Percentiles rank a stretch among this genome's conserved stretches.
These are phyloP conservation scores for Kernera saxatilis DNA, from an alignment of 345 rosid genomes.

Conservation along the genomic window DNA sequence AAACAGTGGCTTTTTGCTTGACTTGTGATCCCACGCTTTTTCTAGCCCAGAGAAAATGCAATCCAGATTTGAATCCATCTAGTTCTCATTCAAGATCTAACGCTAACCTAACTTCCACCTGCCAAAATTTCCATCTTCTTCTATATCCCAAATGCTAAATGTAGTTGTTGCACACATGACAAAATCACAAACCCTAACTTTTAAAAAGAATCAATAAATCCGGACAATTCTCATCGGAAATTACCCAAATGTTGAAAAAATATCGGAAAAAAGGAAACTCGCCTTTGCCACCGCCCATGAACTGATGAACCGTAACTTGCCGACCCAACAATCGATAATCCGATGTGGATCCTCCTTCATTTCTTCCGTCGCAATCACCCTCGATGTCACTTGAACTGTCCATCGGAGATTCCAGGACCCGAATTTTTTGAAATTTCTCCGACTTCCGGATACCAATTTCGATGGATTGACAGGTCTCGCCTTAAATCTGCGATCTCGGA, in stretches of 20 bases:
- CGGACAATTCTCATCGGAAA: background rate
- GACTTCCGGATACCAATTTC: background rate
- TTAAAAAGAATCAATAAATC: background rate
- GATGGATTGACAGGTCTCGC: background rate
- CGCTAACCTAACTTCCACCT: slow-evolving; percentile 4
- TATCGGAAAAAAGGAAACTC: background rate
- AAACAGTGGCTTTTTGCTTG: background rate
- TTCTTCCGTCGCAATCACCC: slow-evolving; percentile 27
- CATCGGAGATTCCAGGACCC: slow-evolving; percentile 15
- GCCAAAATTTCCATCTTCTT: background rate
- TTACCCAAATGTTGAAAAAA: background rate
- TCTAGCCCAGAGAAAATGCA: background rate
- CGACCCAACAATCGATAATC: slow-evolving; percentile 37
- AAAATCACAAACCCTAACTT: slow-evolving; percentile 19
- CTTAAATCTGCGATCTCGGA: slow-evolving; percentile 7
- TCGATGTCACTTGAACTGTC: slow-evolving; percentile 31
- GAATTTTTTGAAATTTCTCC: background rate
- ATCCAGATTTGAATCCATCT: background rate
- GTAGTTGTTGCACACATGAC: background rate
- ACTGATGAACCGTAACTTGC: slow-evolving; percentile 36
- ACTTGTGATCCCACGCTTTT: background rate
- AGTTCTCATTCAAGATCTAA: slow-evolving; percentile 13
- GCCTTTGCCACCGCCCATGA: slow-evolving; percentile 52
- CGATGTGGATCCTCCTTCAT: slow-evolving; percentile 19
- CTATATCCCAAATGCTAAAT: background rate